Evolutionary conservation across 2,329 filamentous ascomycete species (phyloP).

Genomic region (Phyllosticta citribraziliensis): DNA sequence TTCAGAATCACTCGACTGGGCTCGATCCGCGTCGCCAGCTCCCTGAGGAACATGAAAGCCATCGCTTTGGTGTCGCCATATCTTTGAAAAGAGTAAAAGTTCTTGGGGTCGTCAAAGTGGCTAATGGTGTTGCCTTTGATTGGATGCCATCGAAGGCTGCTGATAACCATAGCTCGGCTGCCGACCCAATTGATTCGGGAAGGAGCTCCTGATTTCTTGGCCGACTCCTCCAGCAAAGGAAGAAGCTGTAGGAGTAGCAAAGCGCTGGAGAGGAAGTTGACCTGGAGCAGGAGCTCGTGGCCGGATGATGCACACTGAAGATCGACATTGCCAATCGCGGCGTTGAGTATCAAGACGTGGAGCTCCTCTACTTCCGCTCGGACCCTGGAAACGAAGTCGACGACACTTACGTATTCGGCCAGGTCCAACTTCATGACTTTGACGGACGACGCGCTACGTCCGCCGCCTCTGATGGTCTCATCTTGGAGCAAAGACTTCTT

Average conservation of each 20-base stretch:
- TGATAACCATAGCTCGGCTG: not conserved
- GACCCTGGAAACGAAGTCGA: not conserved
- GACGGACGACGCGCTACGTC: not conserved
- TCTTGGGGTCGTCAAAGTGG: not conserved
- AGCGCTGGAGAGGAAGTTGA: not conserved
- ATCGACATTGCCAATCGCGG: not conserved
- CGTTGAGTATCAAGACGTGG: not conserved
- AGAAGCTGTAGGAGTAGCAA: not conserved
- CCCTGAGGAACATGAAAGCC: not conserved
- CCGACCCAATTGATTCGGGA: not conserved
- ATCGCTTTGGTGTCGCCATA: not conserved
- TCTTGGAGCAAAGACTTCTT: not conserved
- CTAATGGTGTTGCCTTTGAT: not conserved
- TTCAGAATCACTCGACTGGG: not conserved
- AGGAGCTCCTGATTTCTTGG: not conserved
- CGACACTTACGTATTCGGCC: not conserved
- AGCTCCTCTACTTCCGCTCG: not conserved
- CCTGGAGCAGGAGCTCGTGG: not conserved
- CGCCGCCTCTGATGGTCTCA: not conserved
- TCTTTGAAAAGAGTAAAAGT: not conserved
- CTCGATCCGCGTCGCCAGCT: not conserved
- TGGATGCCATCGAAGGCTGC: not conserved
- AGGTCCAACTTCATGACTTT: conserved; percentile 3
- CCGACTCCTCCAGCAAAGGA: not conserved
- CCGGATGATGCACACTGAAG: not conserved